phyloP scores from a whole-genome alignment of 2,329 filamentous ascomycete genomes.

The Paracoccidioides brasiliensis region DNA sequence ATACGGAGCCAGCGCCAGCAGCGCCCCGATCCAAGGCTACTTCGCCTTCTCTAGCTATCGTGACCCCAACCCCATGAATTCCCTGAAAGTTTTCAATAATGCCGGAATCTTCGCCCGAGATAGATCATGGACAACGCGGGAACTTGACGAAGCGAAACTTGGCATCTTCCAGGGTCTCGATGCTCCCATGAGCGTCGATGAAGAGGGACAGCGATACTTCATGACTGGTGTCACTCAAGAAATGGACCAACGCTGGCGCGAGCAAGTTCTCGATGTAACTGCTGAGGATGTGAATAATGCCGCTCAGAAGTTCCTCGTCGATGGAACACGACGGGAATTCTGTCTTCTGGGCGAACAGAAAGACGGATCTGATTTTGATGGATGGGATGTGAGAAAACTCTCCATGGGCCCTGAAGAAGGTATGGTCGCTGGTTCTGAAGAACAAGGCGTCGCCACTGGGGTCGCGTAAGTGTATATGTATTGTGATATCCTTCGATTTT shows the following conservation, averaged over 20 bases:
- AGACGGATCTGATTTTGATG: slow-evolving; percentile 54
- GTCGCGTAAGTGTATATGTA: slow-evolving; percentile 13
- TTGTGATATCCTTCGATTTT: not conserved
- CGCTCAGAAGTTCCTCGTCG: slow-evolving; percentile 69
- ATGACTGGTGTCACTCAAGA: slow-evolving; percentile 72
- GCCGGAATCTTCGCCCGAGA: slow-evolving; percentile 75
- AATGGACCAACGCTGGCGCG: slow-evolving; percentile 75
- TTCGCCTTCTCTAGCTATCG: slow-evolving; percentile 97
- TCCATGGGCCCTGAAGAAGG: slow-evolving; percentile 35
- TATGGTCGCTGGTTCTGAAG: not conserved
- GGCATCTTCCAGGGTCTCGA: slow-evolving; percentile 87
- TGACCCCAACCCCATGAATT: slow-evolving; percentile 87
- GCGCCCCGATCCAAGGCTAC: slow-evolving; percentile 62
- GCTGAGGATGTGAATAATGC: slow-evolving; percentile 66
- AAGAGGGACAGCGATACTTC: slow-evolving; percentile 78
- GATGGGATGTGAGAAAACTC: slow-evolving; percentile 67
- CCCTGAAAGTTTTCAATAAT: slow-evolving; percentile 67
- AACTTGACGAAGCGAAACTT: slow-evolving; percentile 92
- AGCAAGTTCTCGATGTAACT: slow-evolving; percentile 75
- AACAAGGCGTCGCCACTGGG: slow-evolving; percentile 13
- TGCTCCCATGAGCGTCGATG: slow-evolving; percentile 72
- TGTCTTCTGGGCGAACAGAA: slow-evolving; percentile 74
- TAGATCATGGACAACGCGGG: slow-evolving; percentile 65
- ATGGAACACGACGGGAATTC: slow-evolving; percentile 48
- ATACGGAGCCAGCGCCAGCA: slow-evolving; percentile 84